Evolutionary conservation across 2,329 filamentous ascomycete genomes (phyloP), one percentile per base, ranked within the genome.

Genomic region (Fusarium camptoceras): DNA sequence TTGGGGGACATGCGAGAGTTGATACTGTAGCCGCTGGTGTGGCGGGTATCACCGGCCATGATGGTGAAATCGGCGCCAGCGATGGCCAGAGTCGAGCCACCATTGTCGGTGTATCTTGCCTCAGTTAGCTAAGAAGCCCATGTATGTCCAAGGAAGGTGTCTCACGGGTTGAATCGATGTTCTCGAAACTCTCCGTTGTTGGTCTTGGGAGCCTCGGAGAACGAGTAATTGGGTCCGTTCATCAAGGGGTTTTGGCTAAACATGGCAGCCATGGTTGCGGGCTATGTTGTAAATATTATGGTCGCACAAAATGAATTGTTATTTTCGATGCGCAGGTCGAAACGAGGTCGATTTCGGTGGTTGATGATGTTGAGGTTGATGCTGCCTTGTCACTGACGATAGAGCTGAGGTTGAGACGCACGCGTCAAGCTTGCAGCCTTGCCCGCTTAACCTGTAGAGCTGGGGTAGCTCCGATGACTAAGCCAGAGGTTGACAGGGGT

Each of bases 11-110:
- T 95, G 77, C 96, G 92, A 64, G 94, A 94, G 89, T 99, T 98
- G 91, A 99, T 99, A 87, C 92, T 98, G 89, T 97, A 99, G 79
- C 97, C 96, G 71, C 93, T 92, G 59, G 94, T 97, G 78, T 94
- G 93, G 80, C 96, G 93, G 75, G 96, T 99, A 85, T 99, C 96
- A 83, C 97, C 96, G 46, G 96, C 96, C 80, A 99, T 90, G 83
- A 99, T 97, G 78, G 94, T 90, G 86, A 98, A 99, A 85, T 97
- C 93, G 78, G 90, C 90, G 75, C 97, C 96, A 41, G 94, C 91
- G 81, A 99, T 98, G 77, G 94, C 96, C 59, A 99, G 89, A 57
- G 96, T 98, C 65, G 94, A 97, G 75, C 96, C 96, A 75, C 96
- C 96, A 81, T 99, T 99, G 85, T 99, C 95, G 73, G 96, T 97